Evolutionary conservation across 768 basidiomycete genomes (phyloP), one percentile per base, ranked within the genome.

Genomic region (Amanita brunnescens): DNA sequence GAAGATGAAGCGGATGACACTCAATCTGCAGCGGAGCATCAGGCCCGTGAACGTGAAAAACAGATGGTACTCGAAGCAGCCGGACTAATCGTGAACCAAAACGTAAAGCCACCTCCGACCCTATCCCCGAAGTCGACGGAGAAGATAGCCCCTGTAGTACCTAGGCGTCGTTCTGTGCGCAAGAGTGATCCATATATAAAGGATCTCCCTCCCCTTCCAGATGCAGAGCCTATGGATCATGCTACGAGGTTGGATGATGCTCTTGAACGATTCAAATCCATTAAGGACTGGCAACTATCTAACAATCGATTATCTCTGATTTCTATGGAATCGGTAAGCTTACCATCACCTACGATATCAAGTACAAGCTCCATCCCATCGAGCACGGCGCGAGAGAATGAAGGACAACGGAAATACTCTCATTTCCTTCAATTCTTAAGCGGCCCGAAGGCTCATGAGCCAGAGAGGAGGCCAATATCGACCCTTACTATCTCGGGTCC

Each of bases 191-290:
- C 46, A 16, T 42, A 21, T 39, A 41, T 51, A 18, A 78, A 80
- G 56, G 76, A 80, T 23, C 71, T 86, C 5, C 85, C 85, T 4
- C 71, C 77, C 0, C 60, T 78, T 2, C 81, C 80, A 1, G 60
- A 57, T 13, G 57, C 66, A 61, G 61, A 37, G 54, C 57, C n/a
- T 5, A 61, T 64, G 10, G 71, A 77, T 39, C 70, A 76, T 55
- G 67, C 70, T 39, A 61, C 64, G 3, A 71, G 65, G 5, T 68
- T 87, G 33, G 85, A 91, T 58, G 91, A 95, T 63, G 93, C 93
- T 0, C 95, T 86, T 63, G 88, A 89, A 51, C 76, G 91, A 33
- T 96, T 95, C 61, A 89, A 94, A 62, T 73, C 82, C n/a, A 93
- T 84, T 67, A 80, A 80, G 61, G 79, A 80, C 59, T 68, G 66